phyloP scores from a whole-genome alignment of 768 basidiomycete species.

The Tricholoma furcatifolium region DNA sequence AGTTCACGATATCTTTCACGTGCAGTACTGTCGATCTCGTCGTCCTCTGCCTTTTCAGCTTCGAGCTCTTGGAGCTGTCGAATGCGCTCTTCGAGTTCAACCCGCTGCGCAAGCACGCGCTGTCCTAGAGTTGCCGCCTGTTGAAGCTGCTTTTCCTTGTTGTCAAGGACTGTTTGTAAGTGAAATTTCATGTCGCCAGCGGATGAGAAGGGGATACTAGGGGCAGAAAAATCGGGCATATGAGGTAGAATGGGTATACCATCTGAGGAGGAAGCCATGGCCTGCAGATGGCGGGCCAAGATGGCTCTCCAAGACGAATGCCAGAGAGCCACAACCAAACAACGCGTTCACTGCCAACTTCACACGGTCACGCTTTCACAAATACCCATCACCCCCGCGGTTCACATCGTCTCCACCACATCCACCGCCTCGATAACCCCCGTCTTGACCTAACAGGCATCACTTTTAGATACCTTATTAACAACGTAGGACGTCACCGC shows the following conservation, averaged over 20 bases:
- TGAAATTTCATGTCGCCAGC: conserved; percentile 61
- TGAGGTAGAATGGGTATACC: conserved; percentile 29
- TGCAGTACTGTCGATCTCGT: conserved; percentile 65
- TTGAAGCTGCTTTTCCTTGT: conserved; percentile 89
- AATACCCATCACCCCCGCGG: neutral
- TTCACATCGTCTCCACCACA: neutral
- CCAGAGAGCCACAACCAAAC: conserved; percentile 15
- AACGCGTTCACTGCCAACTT: conserved; percentile 24
- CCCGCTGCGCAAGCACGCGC: conserved; percentile 89
- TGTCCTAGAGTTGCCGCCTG: conserved; percentile 92
- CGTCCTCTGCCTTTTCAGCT: conserved; percentile 60
- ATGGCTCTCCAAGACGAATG: conserved; percentile 12
- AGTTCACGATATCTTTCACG: conserved; percentile 75
- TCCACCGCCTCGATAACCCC: neutral
- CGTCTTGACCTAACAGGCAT: neutral
- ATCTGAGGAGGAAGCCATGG: conserved; percentile 42
- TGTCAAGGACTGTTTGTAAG: conserved; percentile 73
- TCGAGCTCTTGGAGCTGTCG: conserved; percentile 75
- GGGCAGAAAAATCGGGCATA: conserved; percentile 42
- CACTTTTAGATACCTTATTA: neutral
- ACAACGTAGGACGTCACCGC: no score
- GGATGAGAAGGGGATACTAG: conserved; percentile 41
- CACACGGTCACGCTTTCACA: conserved; percentile 22
- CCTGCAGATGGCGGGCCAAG: conserved; percentile 17
- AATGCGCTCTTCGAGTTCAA: conserved; percentile 89